Conservation (phyloP, 1,139 yeast genomes). For the Kodamaea arcana region DNA sequence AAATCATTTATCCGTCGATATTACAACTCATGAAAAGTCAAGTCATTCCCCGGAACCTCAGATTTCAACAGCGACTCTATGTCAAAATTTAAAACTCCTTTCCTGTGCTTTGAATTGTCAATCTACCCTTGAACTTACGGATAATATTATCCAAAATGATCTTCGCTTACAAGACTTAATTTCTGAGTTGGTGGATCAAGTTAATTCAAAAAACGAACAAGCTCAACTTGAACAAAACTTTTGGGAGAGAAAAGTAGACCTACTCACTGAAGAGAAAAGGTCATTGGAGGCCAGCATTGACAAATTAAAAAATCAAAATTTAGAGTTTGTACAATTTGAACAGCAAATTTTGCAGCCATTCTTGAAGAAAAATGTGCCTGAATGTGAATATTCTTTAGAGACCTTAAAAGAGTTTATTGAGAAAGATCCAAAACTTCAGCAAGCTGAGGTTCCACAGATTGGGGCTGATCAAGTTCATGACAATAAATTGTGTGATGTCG, state of each 20-base stretch:
- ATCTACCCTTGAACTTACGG: background rate
- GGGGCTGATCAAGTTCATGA: no score
- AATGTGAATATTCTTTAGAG: background rate
- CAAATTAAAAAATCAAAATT: background rate
- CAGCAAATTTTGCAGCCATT: conserved; percentile 6
- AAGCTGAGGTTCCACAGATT: background rate
- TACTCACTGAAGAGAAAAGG: background rate
- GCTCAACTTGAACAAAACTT: background rate
- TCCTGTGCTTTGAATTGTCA: background rate
- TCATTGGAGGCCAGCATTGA: background rate
- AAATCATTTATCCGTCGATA: no score
- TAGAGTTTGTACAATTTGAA: conserved; percentile 2
- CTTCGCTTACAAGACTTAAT: background rate
- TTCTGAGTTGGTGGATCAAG: background rate
- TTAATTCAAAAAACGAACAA: background rate
- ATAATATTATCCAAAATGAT: background rate
- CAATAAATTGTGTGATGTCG: no score
- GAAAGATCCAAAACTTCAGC: background rate
- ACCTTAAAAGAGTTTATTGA: background rate
- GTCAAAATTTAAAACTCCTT: background rate
- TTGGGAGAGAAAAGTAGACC: background rate
- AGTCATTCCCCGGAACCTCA: no score
- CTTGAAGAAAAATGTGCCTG: background rate
- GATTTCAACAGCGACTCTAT: no score
- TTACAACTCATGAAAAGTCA: no score